phyloP scores from a whole-genome alignment of 805 yeast genomes.

The Sugiyamaella boreocaroliniensis region DNA sequence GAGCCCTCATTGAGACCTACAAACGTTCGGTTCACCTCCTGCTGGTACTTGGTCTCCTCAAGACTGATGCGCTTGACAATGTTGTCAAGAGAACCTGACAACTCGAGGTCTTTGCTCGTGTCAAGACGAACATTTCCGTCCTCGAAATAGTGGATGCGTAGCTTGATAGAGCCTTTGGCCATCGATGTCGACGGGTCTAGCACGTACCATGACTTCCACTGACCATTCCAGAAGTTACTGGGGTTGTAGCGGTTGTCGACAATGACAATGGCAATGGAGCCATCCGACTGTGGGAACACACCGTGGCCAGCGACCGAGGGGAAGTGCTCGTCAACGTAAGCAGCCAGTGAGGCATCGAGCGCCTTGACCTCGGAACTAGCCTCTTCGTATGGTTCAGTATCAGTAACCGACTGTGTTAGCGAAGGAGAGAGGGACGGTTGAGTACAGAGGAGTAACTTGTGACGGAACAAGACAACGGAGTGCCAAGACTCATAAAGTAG shows the following conservation, averaged over 20 bases:
- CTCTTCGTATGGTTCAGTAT: conserved; percentile 1
- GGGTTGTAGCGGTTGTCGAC: conserved; percentile 69
- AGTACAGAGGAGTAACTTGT: neutral
- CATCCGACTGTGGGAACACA: conserved; percentile 34
- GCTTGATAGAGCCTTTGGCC: conserved; percentile 47
- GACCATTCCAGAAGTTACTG: conserved; percentile 80
- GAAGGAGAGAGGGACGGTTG: neutral
- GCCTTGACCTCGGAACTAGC: neutral
- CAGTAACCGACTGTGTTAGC: neutral
- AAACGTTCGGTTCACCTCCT: conserved; percentile 55
- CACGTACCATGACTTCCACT: conserved; percentile 68
- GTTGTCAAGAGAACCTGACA: conserved; percentile 5
- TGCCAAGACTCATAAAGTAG: too few relatives aligned
- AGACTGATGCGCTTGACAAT: conserved; percentile 43
- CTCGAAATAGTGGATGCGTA: conserved; percentile 88
- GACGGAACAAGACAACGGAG: too few relatives aligned
- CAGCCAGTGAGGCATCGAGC: conserved; percentile 11
- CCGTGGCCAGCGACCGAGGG: conserved; percentile 49
- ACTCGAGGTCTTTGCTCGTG: conserved; percentile 30
- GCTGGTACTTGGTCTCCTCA: conserved; percentile 56
- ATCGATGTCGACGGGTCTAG: conserved; percentile 31
- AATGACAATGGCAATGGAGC: conserved; percentile 43
- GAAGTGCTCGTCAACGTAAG: conserved; percentile 59
- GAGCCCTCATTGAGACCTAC: conserved; percentile 66
- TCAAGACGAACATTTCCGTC: conserved; percentile 89